These are phyloP conservation scores for Stevia rebaudiana DNA, from an alignment of 140 eudicot species.

Conservation along the genomic window DNA sequence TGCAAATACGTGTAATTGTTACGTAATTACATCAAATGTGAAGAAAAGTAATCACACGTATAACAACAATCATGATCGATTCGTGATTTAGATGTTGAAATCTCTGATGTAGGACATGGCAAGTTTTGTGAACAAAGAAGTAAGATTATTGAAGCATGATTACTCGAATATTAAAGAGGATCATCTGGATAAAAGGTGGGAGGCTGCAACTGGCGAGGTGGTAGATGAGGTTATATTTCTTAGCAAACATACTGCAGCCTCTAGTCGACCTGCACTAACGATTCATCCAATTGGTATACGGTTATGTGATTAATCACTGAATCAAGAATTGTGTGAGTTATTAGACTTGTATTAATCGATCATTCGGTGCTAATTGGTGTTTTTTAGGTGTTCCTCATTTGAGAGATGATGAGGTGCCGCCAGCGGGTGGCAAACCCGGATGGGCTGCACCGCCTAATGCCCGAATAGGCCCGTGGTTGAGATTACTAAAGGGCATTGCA, in stretches of 20 bases:
- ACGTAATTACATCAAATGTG: neutral
- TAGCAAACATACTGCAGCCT: slow-evolving; percentile 73
- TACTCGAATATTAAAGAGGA: slow-evolving; percentile 59
- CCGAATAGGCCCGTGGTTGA: slow-evolving; percentile 85
- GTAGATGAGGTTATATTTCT: slow-evolving; percentile 82
- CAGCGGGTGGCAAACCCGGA: slow-evolving; percentile 90
- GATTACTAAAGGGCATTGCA: slow-evolving; percentile 60
- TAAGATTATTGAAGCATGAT: slow-evolving; percentile 70
- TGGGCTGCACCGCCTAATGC: slow-evolving; percentile 98
- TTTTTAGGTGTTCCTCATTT: slow-evolving; percentile 81
- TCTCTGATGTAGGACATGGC: slow-evolving; percentile 40
- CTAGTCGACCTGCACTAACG: slow-evolving; percentile 89
- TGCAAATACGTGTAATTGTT: neutral
- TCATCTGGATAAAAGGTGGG: slow-evolving; percentile 80
- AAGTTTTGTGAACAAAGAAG: slow-evolving; percentile 61
- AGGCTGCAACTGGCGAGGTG: slow-evolving; percentile 56
- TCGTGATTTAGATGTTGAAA: slow-evolving; percentile 4
- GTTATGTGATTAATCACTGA: neutral
- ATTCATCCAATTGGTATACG: slow-evolving; percentile 83
- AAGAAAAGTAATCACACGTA: neutral
- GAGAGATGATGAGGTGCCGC: slow-evolving; percentile 64
- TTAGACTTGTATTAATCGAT: neutral
- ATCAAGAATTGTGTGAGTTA: neutral
- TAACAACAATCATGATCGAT: neutral
- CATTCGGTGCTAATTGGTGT: neutral